These are phyloP conservation scores for Suhomyces tanzawaensis DNA, from an alignment of 805 yeast genomes.

Conservation along the genomic window DNA sequence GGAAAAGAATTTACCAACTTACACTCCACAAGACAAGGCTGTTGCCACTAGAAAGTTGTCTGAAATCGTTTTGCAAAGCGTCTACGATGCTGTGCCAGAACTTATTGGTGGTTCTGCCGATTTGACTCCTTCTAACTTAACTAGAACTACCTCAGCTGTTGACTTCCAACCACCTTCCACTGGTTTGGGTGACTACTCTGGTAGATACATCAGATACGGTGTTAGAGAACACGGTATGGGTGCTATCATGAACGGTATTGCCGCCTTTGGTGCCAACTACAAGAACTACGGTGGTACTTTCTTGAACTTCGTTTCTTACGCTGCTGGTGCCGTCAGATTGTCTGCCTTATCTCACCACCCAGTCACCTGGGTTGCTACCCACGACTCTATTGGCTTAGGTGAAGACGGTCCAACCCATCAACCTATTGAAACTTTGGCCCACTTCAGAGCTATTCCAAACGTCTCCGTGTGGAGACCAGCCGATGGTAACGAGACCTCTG, in stretches of 20 bases:
- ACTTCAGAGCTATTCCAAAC: slow-evolving; percentile 83
- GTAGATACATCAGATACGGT: slow-evolving; percentile 96
- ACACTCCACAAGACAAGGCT: slow-evolving; percentile 74
- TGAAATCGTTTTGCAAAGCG: slow-evolving; percentile 67
- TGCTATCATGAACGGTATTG: slow-evolving; percentile 95
- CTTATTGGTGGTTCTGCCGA: slow-evolving; percentile 98
- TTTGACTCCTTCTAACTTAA: slow-evolving; percentile 93
- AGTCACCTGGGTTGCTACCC: slow-evolving; percentile 84
- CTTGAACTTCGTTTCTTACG: slow-evolving; percentile 85
- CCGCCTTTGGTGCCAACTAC: slow-evolving; percentile 84
- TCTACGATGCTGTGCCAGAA: slow-evolving; percentile 74
- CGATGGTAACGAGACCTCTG: slow-evolving; percentile 86
- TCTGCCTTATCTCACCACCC: slow-evolving; percentile 83
- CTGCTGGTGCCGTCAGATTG: slow-evolving; percentile 84
- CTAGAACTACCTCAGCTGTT: slow-evolving; percentile 77
- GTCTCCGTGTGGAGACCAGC: slow-evolving; percentile 89
- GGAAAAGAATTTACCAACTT: slow-evolving; percentile 74
- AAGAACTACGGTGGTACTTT: slow-evolving; percentile 96
- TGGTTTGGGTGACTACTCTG: slow-evolving; percentile 80
- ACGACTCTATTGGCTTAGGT: slow-evolving; percentile 87
- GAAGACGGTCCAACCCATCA: slow-evolving; percentile 95
- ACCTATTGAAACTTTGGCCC: slow-evolving; percentile 87
- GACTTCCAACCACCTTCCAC: slow-evolving; percentile 90
- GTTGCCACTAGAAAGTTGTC: slow-evolving; percentile 94
- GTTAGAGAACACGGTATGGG: slow-evolving; percentile 99